Evolutionary conservation across 1,139 yeast genomes (phyloP).

Genomic region (Yamadazyma jaroonii): DNA sequence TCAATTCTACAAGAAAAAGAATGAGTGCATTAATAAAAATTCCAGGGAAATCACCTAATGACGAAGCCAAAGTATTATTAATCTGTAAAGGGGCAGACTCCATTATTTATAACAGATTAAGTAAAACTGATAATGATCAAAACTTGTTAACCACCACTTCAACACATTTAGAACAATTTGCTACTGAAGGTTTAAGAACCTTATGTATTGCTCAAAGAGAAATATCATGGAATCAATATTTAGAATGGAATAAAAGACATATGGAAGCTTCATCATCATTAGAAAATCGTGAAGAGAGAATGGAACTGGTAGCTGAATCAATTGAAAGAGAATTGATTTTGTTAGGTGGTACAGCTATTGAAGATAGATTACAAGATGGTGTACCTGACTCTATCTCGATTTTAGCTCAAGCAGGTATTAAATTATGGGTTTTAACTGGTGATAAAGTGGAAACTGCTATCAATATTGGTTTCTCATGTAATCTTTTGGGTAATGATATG

Average conservation of each 20-base stretch:
- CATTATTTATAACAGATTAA: constrained; percentile 41
- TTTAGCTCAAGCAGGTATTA: constrained; percentile 48
- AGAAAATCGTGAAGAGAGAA: constrained; percentile 40
- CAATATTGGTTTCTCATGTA: constrained; percentile 51
- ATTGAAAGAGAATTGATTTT: constrained; percentile 43
- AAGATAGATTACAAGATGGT: constrained; percentile 50
- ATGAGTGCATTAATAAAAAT: constrained; percentile 87
- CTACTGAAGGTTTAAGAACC: constrained; percentile 49
- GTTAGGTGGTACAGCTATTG: constrained; percentile 53
- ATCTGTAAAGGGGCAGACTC: constrained; percentile 53
- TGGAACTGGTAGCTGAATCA: constrained; percentile 48
- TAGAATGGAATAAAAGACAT: constrained; percentile 43
- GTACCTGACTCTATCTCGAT: constrained; percentile 47
- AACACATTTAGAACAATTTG: constrained; percentile 41
- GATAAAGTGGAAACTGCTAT: constrained; percentile 53
- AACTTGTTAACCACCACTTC: constrained; percentile 35
- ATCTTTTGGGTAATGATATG: constrained; percentile 48
- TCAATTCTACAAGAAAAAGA: constrained; percentile 56
- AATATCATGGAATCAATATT: constrained; percentile 40
- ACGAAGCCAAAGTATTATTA: constrained; percentile 38
- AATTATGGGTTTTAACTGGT: constrained; percentile 52
- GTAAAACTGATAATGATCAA: constrained; percentile 29
- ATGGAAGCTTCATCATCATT: constrained; percentile 42
- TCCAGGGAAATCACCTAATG: constrained; percentile 33
- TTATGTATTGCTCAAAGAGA: constrained; percentile 48